Evolutionary conservation across 441 rosid genomes (phyloP), one percentile per base, ranked within the genome.

Genomic region (Geranium incanum): DNA sequence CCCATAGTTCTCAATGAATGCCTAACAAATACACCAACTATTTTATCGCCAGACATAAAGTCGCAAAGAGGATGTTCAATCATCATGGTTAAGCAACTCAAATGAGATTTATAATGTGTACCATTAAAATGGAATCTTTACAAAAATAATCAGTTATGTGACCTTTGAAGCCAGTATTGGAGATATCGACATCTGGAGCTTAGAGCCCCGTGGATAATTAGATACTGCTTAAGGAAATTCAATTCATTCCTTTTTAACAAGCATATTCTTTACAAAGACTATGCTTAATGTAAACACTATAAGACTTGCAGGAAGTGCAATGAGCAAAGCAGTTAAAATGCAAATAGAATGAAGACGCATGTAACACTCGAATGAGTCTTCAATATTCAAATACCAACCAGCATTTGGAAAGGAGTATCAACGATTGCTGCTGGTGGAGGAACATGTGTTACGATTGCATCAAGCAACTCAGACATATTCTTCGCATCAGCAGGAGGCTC

Each of bases 401-500:
- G 83, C 99, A 94, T 90, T 76, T 89, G 88, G 79, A 90, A 92
- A 77, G 99, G 91, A 21, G 78, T 90, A 80, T 90, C 97, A 75
- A 94, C 85, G 79, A 71, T 83, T 63, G 88, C 90, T 75, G 77
- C 84, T 72, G 97, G 99, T 68, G 97, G 85, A 5, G 84, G 88
- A 79, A 92, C 95, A 84, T 90, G 89, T 71, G 84, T 83, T 68
- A 90, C 73, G 21, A 94, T 82, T 68, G 94, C 84, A 84, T 94
- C 97, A 80, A 94, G 96, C 84, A 94, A 86, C 71, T 86, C 77
- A 52, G 99, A 85, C 99, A 94, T 94, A 82, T 90, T 88, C 80
- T 71, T 88, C 6, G 66, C 80, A 83, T 81, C 92, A 62, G 81
- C 78, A 41, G 92, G 87, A 77, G 99, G 99, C 68, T 84, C 88